Evolutionary conservation across 768 basidiomycete genomes (phyloP).

Genomic region (Psilocybe cyanescens): DNA sequence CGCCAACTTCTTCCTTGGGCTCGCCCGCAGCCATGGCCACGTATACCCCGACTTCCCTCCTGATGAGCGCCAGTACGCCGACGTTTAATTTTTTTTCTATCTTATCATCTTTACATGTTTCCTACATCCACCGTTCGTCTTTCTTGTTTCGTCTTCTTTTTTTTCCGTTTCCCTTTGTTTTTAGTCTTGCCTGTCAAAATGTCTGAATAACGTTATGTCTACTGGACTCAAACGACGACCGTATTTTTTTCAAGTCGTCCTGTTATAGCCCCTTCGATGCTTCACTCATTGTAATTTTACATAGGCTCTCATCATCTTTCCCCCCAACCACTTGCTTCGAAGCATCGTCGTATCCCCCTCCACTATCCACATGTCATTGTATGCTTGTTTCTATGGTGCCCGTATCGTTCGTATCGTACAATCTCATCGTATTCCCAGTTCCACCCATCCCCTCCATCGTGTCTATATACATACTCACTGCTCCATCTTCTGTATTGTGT

Average conservation of each 20-base stretch:
- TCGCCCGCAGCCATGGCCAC: constrained; percentile 61
- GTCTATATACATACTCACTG: too few species aligned
- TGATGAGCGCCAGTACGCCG: constrained; percentile 58
- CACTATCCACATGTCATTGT: neutral
- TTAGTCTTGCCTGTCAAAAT: constrained; percentile 16
- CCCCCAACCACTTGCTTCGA: constrained; percentile 45
- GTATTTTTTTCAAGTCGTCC: constrained; percentile 28
- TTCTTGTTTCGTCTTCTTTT: neutral
- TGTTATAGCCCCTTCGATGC: constrained; percentile 26
- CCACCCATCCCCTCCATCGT: too few species aligned
- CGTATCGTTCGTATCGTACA: neutral
- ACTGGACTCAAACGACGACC: constrained; percentile 24
- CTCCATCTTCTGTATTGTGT: too few species aligned
- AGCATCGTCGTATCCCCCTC: constrained; percentile 57
- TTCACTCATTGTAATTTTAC: constrained; percentile 19
- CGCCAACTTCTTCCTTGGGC: constrained; percentile 48
- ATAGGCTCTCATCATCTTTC: constrained; percentile 31
- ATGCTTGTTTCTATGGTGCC: neutral
- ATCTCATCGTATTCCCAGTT: too few species aligned
- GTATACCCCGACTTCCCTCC: constrained; percentile 45
- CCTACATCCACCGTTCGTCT: constrained; percentile 24
- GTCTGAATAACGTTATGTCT: constrained; percentile 17
- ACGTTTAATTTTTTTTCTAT: constrained; percentile 40
- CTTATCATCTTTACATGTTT: constrained; percentile 13
- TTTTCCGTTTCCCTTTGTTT: constrained; percentile 5